Evolutionary conservation across 805 yeast species (phyloP), one percentile per base, ranked within the genome.

Genomic region (Danielia reshetovae): DNA sequence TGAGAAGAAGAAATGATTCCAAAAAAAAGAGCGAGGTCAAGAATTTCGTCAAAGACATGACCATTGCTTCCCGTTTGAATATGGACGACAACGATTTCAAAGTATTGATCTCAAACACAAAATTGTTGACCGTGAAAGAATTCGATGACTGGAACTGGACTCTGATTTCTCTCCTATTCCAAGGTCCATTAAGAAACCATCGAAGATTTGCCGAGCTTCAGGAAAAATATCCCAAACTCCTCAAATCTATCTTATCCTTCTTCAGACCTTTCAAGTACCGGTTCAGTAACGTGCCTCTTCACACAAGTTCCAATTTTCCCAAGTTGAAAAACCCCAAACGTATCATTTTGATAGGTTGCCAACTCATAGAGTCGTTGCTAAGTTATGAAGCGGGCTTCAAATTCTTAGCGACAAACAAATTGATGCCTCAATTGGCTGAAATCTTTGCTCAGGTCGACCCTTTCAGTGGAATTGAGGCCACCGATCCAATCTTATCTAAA

Each of bases 211-310:
- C 87, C 21, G 97, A 90, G 37, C 65, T 83, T 1, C 69, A 79
- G 23, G 71, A 67, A 29, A 78, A 74, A 47, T 80, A 82, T 2
- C 87, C 97, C 1, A 90, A 89, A 50, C 86, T 93, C 49, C 70
- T 89, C 54, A 89, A 90, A 52, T 64, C 96, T 36, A 55, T 93
- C 17, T 57, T 89, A 48, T 85, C 95, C 2, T 93, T 90, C 54
- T 90, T 79, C 54, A 69, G 97, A 35, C 98, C 99, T 0, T 83
- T 89, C 62, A 89, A 94, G 59, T 78, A 81, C 49, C 66, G 96
- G 36, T 90, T 88, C 57, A 60, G 67, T 30, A 59, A 57, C 17
- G 43, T 62, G 7, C 42, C 57, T 5, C 23, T 36, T n/a, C 30
- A 32, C 5, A 29, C 40, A 6, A 37, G 42, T 23, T 24, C 34